A percentile compares a stretch with the other conserved stretches of the same genome.
Conservation (phyloP, 208 protist species). For the Leishmania braziliensis region DNA sequence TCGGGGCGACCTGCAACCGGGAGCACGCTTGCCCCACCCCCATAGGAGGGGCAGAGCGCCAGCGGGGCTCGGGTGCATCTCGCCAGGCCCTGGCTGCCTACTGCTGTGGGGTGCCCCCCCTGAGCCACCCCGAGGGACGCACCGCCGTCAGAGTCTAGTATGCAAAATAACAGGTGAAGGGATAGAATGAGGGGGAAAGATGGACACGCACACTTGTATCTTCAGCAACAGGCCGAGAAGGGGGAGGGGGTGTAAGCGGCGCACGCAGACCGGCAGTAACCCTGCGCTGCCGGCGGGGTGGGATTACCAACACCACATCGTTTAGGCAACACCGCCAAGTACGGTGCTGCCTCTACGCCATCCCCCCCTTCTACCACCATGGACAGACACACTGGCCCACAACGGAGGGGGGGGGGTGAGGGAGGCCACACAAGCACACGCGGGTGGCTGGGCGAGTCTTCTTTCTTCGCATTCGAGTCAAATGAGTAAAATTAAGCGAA, state of each 20-base stretch:
- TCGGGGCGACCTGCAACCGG: neutral
- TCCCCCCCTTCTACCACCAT: neutral
- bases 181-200: neutral
- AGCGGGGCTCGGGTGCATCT: neutral
- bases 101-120: neutral
- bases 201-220: neutral
- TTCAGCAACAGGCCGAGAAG: neutral
- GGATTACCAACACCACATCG: too few species aligned
- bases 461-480: neutral
- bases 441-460: neutral
- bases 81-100: neutral
- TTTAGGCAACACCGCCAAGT: conserved; percentile 18
- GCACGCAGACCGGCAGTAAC: neutral
- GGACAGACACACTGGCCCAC: neutral
- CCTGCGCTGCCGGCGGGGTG: too few species aligned
- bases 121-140: neutral
- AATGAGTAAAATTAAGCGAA: neutral
- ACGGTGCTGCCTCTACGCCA: neutral
- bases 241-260: neutral
- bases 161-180: neutral
- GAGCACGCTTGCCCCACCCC: neutral
- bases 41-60: neutral
- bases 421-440: neutral
- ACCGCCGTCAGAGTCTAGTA: neutral
- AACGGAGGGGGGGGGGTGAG: neutral